These are phyloP conservation scores for Malassezia obtusa DNA, from an alignment of 1,284 basidiomycete genomes.

Conservation along the genomic window DNA sequence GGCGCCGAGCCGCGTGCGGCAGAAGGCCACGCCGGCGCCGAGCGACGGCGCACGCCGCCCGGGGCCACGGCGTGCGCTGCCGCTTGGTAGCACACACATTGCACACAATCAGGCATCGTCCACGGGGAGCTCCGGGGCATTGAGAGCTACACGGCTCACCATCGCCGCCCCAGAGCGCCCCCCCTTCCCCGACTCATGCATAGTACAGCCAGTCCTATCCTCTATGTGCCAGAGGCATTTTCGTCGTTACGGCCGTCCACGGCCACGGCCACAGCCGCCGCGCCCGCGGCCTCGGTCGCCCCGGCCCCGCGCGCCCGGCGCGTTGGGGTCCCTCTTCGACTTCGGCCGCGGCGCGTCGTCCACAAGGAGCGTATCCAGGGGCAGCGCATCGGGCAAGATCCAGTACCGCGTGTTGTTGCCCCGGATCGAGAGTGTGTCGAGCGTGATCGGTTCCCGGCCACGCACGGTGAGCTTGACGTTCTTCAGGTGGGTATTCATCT, in stretches of 20 bases:
- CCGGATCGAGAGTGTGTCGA: constrained; percentile 47
- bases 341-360: constrained; percentile 97
- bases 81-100: no score
- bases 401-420: constrained; percentile 64
- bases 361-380: constrained; percentile 87
- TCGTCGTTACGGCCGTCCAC: constrained; percentile 8
- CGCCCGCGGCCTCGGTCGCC: constrained; percentile 16
- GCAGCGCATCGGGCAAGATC: constrained; percentile 88
- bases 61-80: no score
- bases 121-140: no score
- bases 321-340: constrained; percentile 40
- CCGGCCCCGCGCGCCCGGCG: constrained; percentile 8
- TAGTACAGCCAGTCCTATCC: not conserved
- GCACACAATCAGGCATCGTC: no score
- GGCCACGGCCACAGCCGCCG: constrained; percentile 11
- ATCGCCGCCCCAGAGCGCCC: no score
- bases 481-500: constrained; percentile 92
- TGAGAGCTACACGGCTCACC: no score
- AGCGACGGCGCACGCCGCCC: no score
- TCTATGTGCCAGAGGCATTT: no score
- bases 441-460: constrained; percentile 67
- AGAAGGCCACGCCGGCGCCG: no score
- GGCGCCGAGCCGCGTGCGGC: no score
- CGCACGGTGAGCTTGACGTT: constrained; percentile 89
- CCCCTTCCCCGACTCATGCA: not conserved